These are phyloP conservation scores for Rhinocladiella mackenziei DNA, from an alignment of 2,329 filamentous ascomycete species.

Conservation along the genomic window DNA sequence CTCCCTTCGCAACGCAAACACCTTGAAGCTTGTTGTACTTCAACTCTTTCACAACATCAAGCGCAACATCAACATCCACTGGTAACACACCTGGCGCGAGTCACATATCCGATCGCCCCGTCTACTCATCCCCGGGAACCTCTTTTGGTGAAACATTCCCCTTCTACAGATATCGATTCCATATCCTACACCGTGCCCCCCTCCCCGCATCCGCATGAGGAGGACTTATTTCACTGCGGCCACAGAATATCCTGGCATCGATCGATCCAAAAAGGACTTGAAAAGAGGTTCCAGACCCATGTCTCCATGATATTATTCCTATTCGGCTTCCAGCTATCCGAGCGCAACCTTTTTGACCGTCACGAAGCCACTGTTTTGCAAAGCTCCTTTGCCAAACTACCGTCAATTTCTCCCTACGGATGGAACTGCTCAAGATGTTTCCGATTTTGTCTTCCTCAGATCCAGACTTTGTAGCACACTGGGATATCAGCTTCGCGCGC, in stretches of 20 bases:
- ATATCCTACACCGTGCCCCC: no score
- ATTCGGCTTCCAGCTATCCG: background rate
- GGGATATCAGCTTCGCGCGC: slow-evolving; percentile 16
- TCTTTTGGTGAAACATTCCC: no score
- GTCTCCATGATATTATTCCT: background rate
- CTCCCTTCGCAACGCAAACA: no score
- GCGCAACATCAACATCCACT: no score
- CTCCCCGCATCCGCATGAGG: background rate
- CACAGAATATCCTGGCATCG: background rate
- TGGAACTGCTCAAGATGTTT: slow-evolving; percentile 22
- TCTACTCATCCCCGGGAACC: no score
- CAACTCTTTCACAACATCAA: no score
- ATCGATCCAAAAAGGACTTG: background rate
- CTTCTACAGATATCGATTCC: no score
- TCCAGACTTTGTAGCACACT: slow-evolving; percentile 18
- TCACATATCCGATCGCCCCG: no score
- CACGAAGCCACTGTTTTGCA: no score
- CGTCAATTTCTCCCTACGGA: slow-evolving; percentile 4
- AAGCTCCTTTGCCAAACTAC: slow-evolving; percentile 1
- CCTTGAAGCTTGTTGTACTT: no score
- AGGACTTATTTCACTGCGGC: background rate
- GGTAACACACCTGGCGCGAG: no score
- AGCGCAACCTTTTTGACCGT: no score
- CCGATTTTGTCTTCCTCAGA: slow-evolving; percentile 14
- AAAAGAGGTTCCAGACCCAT: background rate